These are phyloP conservation scores for Usnea hakonensis DNA, from an alignment of 495 filamentous ascomycete species.

Conservation along the genomic window DNA sequence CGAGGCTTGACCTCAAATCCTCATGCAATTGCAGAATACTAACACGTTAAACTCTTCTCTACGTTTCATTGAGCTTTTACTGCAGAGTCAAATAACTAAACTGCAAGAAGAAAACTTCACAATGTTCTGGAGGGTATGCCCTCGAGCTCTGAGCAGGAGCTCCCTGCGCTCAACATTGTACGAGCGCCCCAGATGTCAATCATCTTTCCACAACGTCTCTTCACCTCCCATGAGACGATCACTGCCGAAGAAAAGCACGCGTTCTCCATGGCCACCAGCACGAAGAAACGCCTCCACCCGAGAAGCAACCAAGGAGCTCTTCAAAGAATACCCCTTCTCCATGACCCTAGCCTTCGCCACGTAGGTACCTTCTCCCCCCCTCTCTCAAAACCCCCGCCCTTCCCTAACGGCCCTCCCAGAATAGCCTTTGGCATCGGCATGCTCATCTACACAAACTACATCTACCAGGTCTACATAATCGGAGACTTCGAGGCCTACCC, in stretches of 20 bases:
- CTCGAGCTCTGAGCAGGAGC: slow-evolving; percentile 3
- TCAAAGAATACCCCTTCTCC: slow-evolving; percentile 25
- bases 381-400: not conserved
- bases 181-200: not conserved
- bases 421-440: slow-evolving; percentile 44
- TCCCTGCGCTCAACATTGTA: not conserved
- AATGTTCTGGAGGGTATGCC: slow-evolving; percentile 15
- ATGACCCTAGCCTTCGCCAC: slow-evolving; percentile 27
- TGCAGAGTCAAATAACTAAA: too few relatives aligned
- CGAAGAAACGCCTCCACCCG: slow-evolving; percentile 15
- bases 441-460: slow-evolving; percentile 49
- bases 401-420: slow-evolving; percentile 25
- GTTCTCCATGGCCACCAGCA: not conserved
- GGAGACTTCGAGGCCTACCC: slow-evolving; percentile 71
- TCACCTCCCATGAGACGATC: not conserved
- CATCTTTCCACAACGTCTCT: not conserved
- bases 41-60: not conserved
- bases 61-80: not conserved
- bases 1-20: not conserved
- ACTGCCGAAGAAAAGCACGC: not conserved
- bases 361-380: slow-evolving; percentile 16
- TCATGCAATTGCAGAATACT: too few relatives aligned
- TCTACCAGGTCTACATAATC: slow-evolving; percentile 58
- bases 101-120: not conserved
- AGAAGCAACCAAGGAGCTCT: slow-evolving; percentile 20